A percentile compares a stretch with the other conserved stretches of the same genome.
phyloP scores from a whole-genome alignment of 495 filamentous ascomycete genomes.

The Penicillium mononematosum region DNA sequence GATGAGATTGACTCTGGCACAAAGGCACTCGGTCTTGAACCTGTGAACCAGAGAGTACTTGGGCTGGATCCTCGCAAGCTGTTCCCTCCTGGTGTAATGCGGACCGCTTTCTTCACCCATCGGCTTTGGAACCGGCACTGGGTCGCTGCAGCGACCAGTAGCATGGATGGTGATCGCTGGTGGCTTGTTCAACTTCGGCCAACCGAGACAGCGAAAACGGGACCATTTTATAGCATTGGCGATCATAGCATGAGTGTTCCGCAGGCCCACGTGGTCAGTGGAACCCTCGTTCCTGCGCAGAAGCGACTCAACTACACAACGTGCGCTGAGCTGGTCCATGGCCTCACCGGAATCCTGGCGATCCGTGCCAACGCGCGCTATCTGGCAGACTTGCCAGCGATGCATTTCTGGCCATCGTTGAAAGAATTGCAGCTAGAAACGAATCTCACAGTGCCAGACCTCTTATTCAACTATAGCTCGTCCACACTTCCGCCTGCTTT shows the following conservation, averaged over 20 bases:
- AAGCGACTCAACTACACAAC: conserved; percentile 27
- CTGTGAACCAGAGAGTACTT: conserved; percentile 51
- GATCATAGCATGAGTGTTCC: conserved; percentile 15
- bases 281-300: conserved; percentile 23
- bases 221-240: conserved; percentile 8
- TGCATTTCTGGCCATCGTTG: conserved; percentile 36
- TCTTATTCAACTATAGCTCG: conserved; percentile 37
- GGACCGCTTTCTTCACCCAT: conserved; percentile 63
- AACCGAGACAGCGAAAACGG: conserved; percentile 13
- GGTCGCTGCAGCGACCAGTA: conserved; percentile 66
- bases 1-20: conserved; percentile 63
- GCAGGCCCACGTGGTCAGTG: conserved; percentile 33
- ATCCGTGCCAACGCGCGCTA: conserved; percentile 45
- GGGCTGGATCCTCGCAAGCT: conserved; percentile 58
- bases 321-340: conserved; percentile 40
- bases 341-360: conserved; percentile 40
- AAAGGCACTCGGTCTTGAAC: conserved; percentile 61
- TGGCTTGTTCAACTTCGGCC: conserved; percentile 63
- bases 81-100: conserved; percentile 59
- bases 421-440: conserved; percentile 35
- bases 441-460: conserved; percentile 36
- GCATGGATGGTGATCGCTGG: conserved; percentile 73
- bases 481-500: conserved; percentile 34
- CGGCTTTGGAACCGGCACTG: conserved; percentile 62
- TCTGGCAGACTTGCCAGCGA: conserved; percentile 33